These are phyloP conservation scores for Trichosporon sp. DNA, from an alignment of 1,284 basidiomycete genomes.

Conservation along the genomic window DNA sequence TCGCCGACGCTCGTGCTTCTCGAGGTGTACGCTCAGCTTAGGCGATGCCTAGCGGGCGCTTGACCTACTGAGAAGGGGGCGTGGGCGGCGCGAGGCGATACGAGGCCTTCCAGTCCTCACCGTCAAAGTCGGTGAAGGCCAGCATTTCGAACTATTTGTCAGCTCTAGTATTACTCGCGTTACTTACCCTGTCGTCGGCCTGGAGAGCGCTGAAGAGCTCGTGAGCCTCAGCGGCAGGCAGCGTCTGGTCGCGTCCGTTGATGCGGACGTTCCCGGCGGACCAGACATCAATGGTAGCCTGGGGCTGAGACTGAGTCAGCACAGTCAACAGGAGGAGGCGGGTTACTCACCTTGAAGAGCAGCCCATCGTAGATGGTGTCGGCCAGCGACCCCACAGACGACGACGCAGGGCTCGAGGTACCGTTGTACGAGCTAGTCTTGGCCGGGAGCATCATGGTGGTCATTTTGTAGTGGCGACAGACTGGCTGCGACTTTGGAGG, in stretches of 20 bases:
- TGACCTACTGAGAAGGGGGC: conserved; percentile 6
- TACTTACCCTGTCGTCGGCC: conserved; percentile 31
- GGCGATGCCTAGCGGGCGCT: neutral
- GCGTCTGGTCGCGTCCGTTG: conserved; percentile 30
- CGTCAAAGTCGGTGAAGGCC: conserved; percentile 29
- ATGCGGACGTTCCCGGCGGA: conserved; percentile 39
- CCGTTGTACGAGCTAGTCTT: neutral
- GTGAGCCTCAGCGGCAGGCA: conserved; percentile 24
- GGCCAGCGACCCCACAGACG: neutral
- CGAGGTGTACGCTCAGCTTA: neutral
- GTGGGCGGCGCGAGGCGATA: conserved; percentile 20
- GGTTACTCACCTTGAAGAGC: neutral
- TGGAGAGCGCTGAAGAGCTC: conserved; percentile 30
- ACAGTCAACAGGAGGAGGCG: neutral
- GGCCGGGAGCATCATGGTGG: neutral
- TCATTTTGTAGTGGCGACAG: neutral
- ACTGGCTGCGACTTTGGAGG: neutral
- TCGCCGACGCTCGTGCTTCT: too few relatives aligned
- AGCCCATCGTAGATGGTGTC: conserved; percentile 6
- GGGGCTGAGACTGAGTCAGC: conserved; percentile 15
- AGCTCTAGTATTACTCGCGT: neutral
- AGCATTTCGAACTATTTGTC: conserved; percentile 32
- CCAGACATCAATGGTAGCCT: conserved; percentile 36
- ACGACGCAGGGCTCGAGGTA: neutral
- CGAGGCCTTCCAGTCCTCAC: conserved; percentile 44